Evolutionary conservation across 208 protist genomes (phyloP), one percentile per base, ranked within the genome.

Genomic region (Crithidia bombi): DNA sequence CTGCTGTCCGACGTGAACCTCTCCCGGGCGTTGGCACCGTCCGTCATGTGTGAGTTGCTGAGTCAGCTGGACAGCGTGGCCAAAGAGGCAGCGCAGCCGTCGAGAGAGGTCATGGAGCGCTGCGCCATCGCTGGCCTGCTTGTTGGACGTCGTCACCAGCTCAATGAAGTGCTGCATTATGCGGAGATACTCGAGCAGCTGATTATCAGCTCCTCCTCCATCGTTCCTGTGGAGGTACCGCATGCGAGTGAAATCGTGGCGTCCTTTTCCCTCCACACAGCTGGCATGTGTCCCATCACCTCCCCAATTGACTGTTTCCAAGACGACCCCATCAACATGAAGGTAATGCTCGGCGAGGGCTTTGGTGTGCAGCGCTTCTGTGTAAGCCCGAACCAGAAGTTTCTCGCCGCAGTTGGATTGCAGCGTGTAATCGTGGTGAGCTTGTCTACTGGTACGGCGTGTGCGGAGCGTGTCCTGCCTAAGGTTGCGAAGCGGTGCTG

Each of bases 241-340:
- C 70, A 79, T 38, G 81, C 76, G 15, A 56, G 73, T 51, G 78
- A 83, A 26, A 75, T 96, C 21, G 50, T 86, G 25, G 52, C 66
- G n/a, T 63, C 49, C 43, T 90, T 94, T 61, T 73, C 64, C 14
- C 68, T 91, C 36, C 58, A 66, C 43, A 61, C 81, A 3, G 41
- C 65, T 3, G 57, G 50, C 41, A 73, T 82, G 47, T 81, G 65
- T 39, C 63, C 73, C 17, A 82, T 89, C 58, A 52, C 63, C 5
- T 93, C 85, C 41, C 91, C 88, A 15, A 77, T 96, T 23, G 81
- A 93, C 76, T 87, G 81, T 50, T 78, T 81, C 57, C 85, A 91
- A 55, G 63, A 86, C 36, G 74, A 92, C 32, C 76, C 65, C 11
- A 57, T 69, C 23, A 77, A 69, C 55, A 70, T 93, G 50, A 69